Base-by-base conservation (phyloP, 1,139 yeast genomes). In the Yamadazyma aaseri region DNA sequence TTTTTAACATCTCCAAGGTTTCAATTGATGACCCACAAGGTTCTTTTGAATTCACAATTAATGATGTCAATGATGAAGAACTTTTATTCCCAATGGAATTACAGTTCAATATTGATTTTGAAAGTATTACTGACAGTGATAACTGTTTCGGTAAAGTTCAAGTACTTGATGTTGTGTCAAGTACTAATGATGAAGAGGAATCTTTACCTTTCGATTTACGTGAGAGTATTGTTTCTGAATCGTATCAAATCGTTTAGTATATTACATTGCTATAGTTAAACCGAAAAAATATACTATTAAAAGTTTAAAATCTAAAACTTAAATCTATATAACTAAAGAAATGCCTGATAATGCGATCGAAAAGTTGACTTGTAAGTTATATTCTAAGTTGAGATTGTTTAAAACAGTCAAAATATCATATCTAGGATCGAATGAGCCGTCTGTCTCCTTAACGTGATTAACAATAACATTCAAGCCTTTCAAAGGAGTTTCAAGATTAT, bases 1-100 rank as follows among this genome's bases (percentile, higher is more conserved):
- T 74, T 23, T 72, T 84, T 51, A 70, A 71, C 33, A 60, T 83
- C 30, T 69, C 64, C 3, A 56, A 65, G n/a, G 60, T 81, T 32
- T 53, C 66, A 10, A 56, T 72, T 13, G 77, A 74, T 32, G 71
- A 72, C 22, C 70, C 81, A 12, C 71, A 76, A 30, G 96, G 95
- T 16, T 79, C 89, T 26, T 81, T 92, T 58, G 95, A 86, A 56
- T 82, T 90, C 55, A 60, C 81, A 10, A 78, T 89, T 40, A 17
- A 20, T 8, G 32, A 32, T 26, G 31, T 34, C 10, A 83, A 81
- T 45, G 80, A 77, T 41, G 97, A 92, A 59, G 96, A 89, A 44
- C 75, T 81, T 14, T 71, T 92, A 52, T 90, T 89, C 85, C 98
- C 98, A 43, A 79, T 92, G 73, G 78, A 78, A 47, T 74, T 86